phyloP scores from a whole-genome alignment of 192 early-diverging fungal genomes.

The Phlyctochytrium arcticum region DNA sequence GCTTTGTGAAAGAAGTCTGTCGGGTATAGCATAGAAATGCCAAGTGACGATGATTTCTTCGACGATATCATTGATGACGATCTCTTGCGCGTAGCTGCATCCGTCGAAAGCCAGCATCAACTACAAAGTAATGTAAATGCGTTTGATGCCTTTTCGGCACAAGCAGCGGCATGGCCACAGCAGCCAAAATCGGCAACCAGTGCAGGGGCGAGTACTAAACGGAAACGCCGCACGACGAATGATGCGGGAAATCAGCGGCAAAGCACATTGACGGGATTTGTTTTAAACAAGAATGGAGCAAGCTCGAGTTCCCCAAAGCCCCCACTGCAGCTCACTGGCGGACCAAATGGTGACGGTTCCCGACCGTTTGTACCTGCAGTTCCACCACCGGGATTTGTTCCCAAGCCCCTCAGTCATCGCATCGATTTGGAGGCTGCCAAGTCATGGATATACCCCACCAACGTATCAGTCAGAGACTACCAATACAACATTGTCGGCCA shows the following conservation, averaged over 20 bases:
- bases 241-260: neutral
- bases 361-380: too few species aligned
- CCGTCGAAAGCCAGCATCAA: neutral
- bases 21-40: neutral
- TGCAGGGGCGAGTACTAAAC: neutral
- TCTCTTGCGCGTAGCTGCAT: neutral
- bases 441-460: slow-evolving; percentile 76
- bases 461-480: slow-evolving; percentile 71
- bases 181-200: neutral
- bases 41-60: slow-evolving; percentile 4
- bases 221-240: neutral
- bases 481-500: slow-evolving; percentile 81
- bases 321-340: neutral
- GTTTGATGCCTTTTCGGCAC: neutral
- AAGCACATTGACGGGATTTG: neutral
- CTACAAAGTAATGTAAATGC: neutral
- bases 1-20: too few species aligned
- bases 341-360: too few species aligned
- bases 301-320: neutral
- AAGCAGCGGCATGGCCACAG: neutral
- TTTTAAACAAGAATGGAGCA: neutral
- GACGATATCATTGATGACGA: slow-evolving; percentile 3
- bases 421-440: slow-evolving; percentile 44
- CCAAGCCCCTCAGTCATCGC: slow-evolving; percentile 27
- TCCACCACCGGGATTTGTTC: neutral